phyloP scores from a whole-genome alignment of 331 rosid species.

The Phaseolus coccineus region DNA sequence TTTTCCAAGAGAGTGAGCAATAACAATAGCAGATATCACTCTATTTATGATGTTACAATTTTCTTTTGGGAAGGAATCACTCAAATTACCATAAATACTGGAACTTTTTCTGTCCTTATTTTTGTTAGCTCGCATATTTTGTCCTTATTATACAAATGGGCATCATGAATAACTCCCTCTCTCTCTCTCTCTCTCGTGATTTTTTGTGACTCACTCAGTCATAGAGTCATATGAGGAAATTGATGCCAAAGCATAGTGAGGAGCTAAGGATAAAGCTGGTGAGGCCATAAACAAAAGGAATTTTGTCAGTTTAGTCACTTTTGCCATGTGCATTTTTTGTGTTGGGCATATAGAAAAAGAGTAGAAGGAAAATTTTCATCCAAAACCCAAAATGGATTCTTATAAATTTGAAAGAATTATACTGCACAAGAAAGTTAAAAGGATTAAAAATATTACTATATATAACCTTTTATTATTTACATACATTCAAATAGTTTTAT shows the following conservation, averaged over 20 bases:
- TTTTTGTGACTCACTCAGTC: conserved; percentile 8
- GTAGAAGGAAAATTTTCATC: too few species aligned
- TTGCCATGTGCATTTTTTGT: neutral
- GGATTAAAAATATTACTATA: too few species aligned
- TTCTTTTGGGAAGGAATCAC: conserved; percentile 42
- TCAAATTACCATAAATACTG: neutral
- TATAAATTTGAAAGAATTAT: too few species aligned
- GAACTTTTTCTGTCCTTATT: conserved; percentile 39
- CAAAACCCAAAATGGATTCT: too few species aligned
- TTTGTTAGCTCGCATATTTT: conserved; percentile 43
- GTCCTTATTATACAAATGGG: conserved; percentile 10
- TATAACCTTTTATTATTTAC: too few species aligned
- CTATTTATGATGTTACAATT: neutral
- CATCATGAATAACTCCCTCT: neutral
- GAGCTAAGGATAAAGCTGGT: conserved; percentile 49
- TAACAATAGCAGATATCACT: neutral
- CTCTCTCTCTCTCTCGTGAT: conserved; percentile 12
- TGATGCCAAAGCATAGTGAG: conserved; percentile 3
- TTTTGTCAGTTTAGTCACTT: conserved; percentile 1
- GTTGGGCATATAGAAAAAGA: too few species aligned
- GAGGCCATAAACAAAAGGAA: conserved; percentile 48
- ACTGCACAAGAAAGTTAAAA: too few species aligned
- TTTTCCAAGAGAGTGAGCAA: neutral
- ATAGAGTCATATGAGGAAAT: conserved; percentile 27
- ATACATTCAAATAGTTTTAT: too few species aligned